phyloP scores from a whole-genome alignment of 192 early-diverging fungal species.

The Podila horticola region DNA sequence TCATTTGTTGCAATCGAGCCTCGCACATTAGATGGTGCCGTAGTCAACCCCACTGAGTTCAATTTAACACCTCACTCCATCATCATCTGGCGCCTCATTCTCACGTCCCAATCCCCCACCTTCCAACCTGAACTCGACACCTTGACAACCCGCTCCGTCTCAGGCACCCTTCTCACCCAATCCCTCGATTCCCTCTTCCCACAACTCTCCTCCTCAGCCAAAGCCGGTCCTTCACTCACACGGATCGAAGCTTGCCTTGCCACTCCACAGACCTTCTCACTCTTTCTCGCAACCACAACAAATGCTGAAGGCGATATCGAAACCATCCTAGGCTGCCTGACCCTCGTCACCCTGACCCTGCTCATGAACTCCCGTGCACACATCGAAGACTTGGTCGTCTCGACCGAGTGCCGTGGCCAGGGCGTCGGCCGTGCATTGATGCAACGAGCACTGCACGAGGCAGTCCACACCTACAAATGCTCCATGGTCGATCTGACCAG shows the following conservation, averaged over 20 bases:
- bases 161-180: neutral
- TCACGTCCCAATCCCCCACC: neutral
- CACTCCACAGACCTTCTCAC: conserved; percentile 17
- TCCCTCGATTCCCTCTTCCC: conserved; percentile 28
- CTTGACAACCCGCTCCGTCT: neutral
- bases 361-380: conserved; percentile 57
- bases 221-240: conserved; percentile 10
- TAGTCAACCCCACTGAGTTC: too few relatives aligned
- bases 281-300: conserved; percentile 29
- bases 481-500: conserved; percentile 57
- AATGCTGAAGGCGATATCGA: conserved; percentile 1
- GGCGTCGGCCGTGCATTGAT: conserved; percentile 51
- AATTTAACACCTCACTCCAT: neutral
- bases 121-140: neutral
- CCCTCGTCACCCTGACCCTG: conserved; percentile 39
- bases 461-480: conserved; percentile 25
- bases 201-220: conserved; percentile 19
- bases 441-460: conserved; percentile 33
- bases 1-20: neutral
- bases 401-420: conserved; percentile 28
- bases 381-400: conserved; percentile 62
- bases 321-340: conserved; percentile 50
- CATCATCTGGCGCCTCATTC: conserved; percentile 30
- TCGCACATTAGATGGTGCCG: neutral
- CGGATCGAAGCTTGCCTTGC: conserved; percentile 22